phyloP scores from a whole-genome alignment of 2,329 filamentous ascomycete genomes.

The Verticillium albo-atrum region DNA sequence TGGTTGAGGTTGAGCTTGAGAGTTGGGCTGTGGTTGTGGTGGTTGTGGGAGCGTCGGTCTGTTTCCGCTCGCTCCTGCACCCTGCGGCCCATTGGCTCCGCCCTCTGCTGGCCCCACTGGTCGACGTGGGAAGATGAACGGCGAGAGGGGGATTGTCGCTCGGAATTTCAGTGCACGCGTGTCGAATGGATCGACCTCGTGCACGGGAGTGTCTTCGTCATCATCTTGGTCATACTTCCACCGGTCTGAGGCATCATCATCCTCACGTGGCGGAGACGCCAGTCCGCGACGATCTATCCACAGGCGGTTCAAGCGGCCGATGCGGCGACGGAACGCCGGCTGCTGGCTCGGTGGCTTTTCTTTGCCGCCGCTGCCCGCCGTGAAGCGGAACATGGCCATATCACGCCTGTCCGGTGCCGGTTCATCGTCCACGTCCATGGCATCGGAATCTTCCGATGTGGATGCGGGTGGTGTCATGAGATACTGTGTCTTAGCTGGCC shows the following conservation, averaged over 20 bases:
- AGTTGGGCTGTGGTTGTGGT: conserved; percentile 10
- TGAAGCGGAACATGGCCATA: conserved; percentile 39
- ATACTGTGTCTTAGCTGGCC: conserved; percentile 68
- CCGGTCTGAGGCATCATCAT: conserved; percentile 51
- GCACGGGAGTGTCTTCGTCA: conserved; percentile 71
- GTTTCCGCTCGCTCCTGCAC: conserved; percentile 6
- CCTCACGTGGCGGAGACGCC: conserved; percentile 43
- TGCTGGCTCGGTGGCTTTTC: conserved; percentile 34
- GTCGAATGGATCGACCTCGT: conserved; percentile 70
- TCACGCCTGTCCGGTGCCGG: conserved; percentile 13
- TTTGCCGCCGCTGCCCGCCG: conserved; percentile 33
- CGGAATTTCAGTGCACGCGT: conserved; percentile 56
- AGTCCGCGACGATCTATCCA: conserved; percentile 83
- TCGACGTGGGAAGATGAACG: conserved; percentile 34
- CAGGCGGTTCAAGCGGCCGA: conserved; percentile 77
- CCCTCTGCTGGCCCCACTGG: conserved; percentile 22
- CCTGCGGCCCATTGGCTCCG: conserved; percentile 11
- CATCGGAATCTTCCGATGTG: conserved; percentile 41
- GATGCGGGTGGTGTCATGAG: conserved; percentile 61
- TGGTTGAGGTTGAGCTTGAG: conserved; percentile 19
- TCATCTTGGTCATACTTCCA: conserved; percentile 89
- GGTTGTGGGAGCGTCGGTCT: conserved; percentile 15
- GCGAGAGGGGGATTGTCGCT: conserved; percentile 50
- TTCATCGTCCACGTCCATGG: conserved; percentile 50
- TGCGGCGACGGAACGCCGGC: conserved; percentile 75